Evolutionary conservation across 1,139 yeast genomes (phyloP), one percentile per base, ranked within the genome.

Genomic region (Scheffersomyces quercinus): DNA sequence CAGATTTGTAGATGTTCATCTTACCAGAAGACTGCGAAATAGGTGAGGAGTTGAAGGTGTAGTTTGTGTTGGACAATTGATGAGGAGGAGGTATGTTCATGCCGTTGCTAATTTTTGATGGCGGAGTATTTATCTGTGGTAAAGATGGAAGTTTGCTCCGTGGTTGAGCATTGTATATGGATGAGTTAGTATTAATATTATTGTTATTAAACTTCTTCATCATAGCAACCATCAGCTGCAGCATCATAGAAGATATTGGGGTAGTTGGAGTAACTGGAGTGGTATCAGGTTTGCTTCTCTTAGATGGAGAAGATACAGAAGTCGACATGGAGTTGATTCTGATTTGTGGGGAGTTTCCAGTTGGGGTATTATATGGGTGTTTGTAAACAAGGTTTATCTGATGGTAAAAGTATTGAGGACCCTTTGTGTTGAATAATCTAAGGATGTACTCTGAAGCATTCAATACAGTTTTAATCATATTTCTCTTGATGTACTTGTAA

Each of bases 401-500:
- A 35, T 55, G 58, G 50, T 55, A 62, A 34, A 67, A 52, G 45
- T 41, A 44, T 42, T 65, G 73, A 2, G 76, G 75, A 15, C 77
- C 77, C 40, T 58, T 58, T 16, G 68, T 54, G 46, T 59, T 56
- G 48, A 73, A 72, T 35, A 62, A 55, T 35, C 59, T 59, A 40
- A 69, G 55, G 29, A 70, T 53, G 43, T 62, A 69, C 28, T 67
- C 70, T 0, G 75, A 65, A 6, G 72, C 60, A 41, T 59, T 59
- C 33, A 65, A 51, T 32, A 72, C 54, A 3, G 75, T 60, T 38
- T 60, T 58, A 28, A 70, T 58, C 46, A 73, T 56, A 43, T 57
- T 53, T 44, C 60, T 64, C 46, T 65, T 70, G 42, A 71, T 68
- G 46, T 52, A 53, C 38, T 60, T 59, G 51, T 67, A 67, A 30